Evolutionary conservation across 495 filamentous ascomycete genomes (phyloP).

Genomic region (Annulohypoxylon nitens): DNA sequence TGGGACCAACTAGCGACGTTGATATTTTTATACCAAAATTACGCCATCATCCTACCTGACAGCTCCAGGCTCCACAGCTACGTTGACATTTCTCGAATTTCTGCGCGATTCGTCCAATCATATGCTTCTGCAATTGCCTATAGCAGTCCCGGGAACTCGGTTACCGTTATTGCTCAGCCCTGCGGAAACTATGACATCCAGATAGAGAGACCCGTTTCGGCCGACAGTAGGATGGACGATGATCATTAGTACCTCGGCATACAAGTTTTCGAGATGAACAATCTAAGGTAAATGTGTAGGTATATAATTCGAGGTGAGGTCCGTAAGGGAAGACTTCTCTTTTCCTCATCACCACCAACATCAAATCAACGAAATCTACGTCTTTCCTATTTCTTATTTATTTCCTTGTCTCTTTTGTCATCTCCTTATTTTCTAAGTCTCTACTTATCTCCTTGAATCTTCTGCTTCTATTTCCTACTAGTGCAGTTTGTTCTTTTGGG

Average conservation of each 20-base stretch:
- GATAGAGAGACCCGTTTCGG: neutral
- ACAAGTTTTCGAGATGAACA: neutral
- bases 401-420: conserved; percentile 21
- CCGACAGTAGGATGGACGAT: neutral
- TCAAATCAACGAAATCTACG: conserved; percentile 15
- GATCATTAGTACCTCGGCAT: conserved; percentile 10
- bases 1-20: neutral
- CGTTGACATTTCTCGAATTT: neutral
- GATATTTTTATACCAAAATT: conserved; percentile 27
- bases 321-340: conserved; percentile 13
- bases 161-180: conserved; percentile 32
- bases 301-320: conserved; percentile 35
- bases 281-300: neutral
- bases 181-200: conserved; percentile 27
- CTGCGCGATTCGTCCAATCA: conserved; percentile 19
- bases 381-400: conserved; percentile 24
- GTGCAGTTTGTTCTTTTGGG: conserved; percentile 16
- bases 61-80: neutral
- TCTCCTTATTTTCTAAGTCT: conserved; percentile 32
- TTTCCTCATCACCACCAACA: conserved; percentile 22
- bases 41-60: conserved; percentile 8
- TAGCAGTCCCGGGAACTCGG: conserved; percentile 24
- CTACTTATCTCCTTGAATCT: conserved; percentile 8
- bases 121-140: conserved; percentile 21
- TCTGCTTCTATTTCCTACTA: conserved; percentile 20